Base-by-base conservation (phyloP, 2,329 filamentous ascomycete species). In the Aureobasidium uvarum region DNA sequence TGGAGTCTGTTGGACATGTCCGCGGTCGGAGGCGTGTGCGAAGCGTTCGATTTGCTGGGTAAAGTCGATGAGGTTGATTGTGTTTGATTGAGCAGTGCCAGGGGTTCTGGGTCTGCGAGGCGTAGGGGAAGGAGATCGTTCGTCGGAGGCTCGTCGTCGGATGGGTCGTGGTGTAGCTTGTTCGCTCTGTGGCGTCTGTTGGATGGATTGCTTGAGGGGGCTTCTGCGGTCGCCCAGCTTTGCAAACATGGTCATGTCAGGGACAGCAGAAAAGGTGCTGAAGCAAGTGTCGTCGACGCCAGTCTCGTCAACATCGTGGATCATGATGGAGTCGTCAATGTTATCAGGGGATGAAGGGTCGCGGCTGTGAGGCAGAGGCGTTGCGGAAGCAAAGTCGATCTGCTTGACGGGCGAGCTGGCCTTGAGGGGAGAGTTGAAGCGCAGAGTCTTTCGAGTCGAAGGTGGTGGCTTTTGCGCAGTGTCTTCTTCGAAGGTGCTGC, bases 211-310 rank as follows among this genome's bases (percentile, higher is more conserved):
- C 46, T 66, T 66, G 51, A 64, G 39, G 18, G 65, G 60, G n/a
- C 58, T 66, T 25, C 39, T 62, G 38, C 45, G 70, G 68, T 89
- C 85, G 64, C 88, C 86, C 64, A 95, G 79, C 68, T 87, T 87
- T 10, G 91, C 88, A 72, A 96, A 92, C 72, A 88, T 87, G 23
- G 92, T 95, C 86, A 95, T 86, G 71, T 94, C 91, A 6, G 92
- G 92, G 63, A 96, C 86, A 10, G 91, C 92, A 1, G 94, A 97
- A 77, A 97, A 97, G 14, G 85, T 87, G 80, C 92, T 96, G 74
- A 96, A 90, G 72, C 84, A 89, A 78, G 87, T 89, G 70, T 91
- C 88, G 69, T 92, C 89, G 14, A 81, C 70, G 58, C 69, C 69
- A 70, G 70, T 69, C n/a, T 76, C 69, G 38, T 81, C 76, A 65